Evolutionary conservation across 305 asterid species (phyloP).

Genomic region (Withania somnifera): DNA sequence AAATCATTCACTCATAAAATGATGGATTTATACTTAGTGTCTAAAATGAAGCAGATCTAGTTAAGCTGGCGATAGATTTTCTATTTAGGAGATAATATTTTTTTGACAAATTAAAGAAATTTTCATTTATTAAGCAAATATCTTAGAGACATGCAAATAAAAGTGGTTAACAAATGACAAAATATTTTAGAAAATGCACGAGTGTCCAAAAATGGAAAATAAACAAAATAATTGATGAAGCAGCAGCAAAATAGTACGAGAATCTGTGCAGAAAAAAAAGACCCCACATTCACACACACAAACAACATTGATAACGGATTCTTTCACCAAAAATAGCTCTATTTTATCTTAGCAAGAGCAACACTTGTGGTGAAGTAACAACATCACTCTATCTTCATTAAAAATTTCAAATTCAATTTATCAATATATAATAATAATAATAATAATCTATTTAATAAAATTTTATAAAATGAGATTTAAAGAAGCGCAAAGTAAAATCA

Average conservation of each 20-base stretch:
- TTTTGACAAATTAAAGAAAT: accelerated
- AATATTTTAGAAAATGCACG: not conserved
- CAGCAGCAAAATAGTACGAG: not conserved
- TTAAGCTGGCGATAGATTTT: no score
- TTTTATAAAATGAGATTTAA: no score
- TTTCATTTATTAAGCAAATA: not conserved
- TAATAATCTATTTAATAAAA: no score
- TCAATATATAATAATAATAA: no score
- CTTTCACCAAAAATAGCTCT: not conserved
- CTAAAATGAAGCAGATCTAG: not conserved
- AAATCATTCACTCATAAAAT: no score
- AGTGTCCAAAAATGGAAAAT: not conserved
- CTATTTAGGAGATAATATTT: no score
- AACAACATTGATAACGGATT: not conserved
- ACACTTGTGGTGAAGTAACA: not conserved
- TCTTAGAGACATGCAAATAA: not conserved
- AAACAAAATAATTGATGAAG: not conserved
- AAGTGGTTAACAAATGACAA: not conserved
- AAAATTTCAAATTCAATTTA: not conserved
- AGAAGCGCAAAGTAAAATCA: no score
- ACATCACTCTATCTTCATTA: not conserved
- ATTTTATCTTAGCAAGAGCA: not conserved
- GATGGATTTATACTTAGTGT: not conserved
- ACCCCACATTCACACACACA: not conserved
- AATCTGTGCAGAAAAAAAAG: not conserved